A percentile compares a stretch with the other conserved stretches of the same genome.
Conservation (phyloP, 2,329 filamentous ascomycete genomes). For the Phaeosphaeriaceae sp. region DNA sequence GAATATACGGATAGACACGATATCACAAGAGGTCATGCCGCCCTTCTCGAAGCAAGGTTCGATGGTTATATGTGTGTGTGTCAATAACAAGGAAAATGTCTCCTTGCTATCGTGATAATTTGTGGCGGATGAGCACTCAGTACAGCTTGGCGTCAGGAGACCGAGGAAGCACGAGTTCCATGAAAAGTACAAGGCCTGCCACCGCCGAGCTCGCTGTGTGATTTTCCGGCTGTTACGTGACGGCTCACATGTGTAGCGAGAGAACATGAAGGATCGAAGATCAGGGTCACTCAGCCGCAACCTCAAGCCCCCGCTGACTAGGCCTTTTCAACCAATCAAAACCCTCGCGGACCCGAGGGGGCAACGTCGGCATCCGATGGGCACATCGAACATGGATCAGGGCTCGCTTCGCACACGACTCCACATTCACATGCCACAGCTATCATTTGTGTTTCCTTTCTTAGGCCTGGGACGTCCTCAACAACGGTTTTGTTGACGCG, state of each 20-base stretch:
- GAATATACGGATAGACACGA: too few species aligned
- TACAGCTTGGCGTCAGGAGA: too few species aligned
- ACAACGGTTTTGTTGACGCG: constrained; percentile 13
- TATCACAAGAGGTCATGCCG: too few species aligned
- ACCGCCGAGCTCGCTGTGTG: too few species aligned
- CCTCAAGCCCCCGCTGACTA: background rate
- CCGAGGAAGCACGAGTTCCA: background rate
- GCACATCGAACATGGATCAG: constrained; percentile 1
- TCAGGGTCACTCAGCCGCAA: background rate
- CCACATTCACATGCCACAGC: constrained; percentile 28
- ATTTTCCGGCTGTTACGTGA: too few species aligned
- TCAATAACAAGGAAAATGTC: too few species aligned
- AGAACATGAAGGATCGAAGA: background rate
- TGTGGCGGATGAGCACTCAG: too few species aligned
- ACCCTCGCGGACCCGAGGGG: background rate
- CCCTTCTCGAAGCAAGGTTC: too few species aligned
- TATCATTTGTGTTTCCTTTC: constrained; percentile 6
- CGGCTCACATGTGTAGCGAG: background rate
- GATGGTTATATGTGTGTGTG: too few species aligned
- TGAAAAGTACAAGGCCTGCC: background rate
- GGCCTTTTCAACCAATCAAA: background rate
- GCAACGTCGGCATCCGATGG: background rate
- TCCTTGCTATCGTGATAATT: too few species aligned
- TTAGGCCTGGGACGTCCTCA: constrained; percentile 13
- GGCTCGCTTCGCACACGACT: constrained; percentile 1